Percentiles rank a stretch among this genome's conserved stretches.
phyloP scores from a whole-genome alignment of 169 alveolate genomes.

The Cryptosporidium ryanae region DNA sequence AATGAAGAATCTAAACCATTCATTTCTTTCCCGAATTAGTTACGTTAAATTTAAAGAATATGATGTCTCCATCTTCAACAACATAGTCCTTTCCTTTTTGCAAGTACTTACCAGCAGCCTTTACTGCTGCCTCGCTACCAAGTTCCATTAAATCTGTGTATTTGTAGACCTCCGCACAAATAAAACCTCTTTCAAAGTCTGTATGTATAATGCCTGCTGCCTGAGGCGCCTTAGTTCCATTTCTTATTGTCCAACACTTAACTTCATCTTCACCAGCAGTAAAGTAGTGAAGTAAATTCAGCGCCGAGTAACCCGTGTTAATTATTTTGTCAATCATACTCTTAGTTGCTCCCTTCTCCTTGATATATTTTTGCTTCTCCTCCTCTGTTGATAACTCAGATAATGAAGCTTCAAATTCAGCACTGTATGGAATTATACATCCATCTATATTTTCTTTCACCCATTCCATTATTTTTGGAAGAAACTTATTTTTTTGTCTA shows the following conservation, averaged over 20 bases:
- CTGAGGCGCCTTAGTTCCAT: conserved; percentile 89
- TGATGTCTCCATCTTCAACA: conserved; percentile 97
- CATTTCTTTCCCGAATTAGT: conserved; percentile 90
- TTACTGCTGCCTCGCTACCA: conserved; percentile 90
- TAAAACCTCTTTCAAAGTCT: conserved; percentile 99
- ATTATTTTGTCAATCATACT: conserved; percentile 94
- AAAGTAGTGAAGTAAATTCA: conserved; percentile 96
- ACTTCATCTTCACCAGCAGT: conserved; percentile 99
- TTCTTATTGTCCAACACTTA: conserved; percentile 97
- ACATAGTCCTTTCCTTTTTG: conserved; percentile 96
- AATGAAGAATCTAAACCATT: not conserved
- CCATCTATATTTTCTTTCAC: conserved; percentile 96
- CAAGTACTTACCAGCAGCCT: conserved; percentile 92
- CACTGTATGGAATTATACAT: conserved; percentile 97
- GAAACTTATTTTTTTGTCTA: conserved; percentile 97
- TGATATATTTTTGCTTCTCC: conserved; percentile 84
- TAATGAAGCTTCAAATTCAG: conserved; percentile 93
- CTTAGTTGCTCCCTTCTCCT: conserved; percentile 84
- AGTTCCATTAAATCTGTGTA: conserved; percentile 88
- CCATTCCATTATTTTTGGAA: conserved; percentile 95
- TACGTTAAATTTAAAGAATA: conserved; percentile 97
- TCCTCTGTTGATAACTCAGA: conserved; percentile 89
- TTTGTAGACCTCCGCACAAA: conserved; percentile 96
- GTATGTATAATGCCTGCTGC: conserved; percentile 87
- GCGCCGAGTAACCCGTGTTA: conserved; percentile 95